Percentiles rank a stretch among this genome's conserved stretches.
Evolutionary conservation across 1,284 basidiomycete species (phyloP).

Genomic region (Tilletiaria anomala): DNA sequence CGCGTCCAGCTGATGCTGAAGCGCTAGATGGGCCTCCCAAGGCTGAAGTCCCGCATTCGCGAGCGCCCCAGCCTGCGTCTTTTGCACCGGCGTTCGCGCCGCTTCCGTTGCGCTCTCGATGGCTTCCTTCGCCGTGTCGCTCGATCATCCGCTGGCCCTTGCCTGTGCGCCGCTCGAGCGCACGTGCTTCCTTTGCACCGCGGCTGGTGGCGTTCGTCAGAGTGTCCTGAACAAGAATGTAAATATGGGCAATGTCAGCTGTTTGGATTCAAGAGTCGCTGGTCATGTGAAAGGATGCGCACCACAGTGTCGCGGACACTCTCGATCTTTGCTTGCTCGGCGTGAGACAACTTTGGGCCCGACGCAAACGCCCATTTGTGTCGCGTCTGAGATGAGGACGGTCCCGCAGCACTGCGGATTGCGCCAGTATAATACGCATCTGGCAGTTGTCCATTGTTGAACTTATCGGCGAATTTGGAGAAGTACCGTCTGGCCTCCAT

Average conservation of each 20-base stretch:
- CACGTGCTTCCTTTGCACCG: constrained; percentile 13
- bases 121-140: not conserved
- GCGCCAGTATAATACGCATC: constrained; percentile 5
- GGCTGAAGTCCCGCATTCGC: not conserved
- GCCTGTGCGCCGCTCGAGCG: constrained; percentile 8
- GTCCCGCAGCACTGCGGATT: not conserved
- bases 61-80: constrained; percentile 10
- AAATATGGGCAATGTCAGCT: not conserved
- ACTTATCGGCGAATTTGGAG: constrained; percentile 12
- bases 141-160: constrained; percentile 1
- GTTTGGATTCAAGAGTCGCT: not conserved
- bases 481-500: constrained; percentile 16
- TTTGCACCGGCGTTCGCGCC: constrained; percentile 1
- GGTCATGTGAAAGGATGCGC: not conserved
- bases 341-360: constrained; percentile 3
- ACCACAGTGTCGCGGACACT: constrained; percentile 11
- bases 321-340: constrained; percentile 8
- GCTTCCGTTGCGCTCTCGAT: not conserved
- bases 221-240: constrained; percentile 7
- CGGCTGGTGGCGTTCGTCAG: constrained; percentile 12
- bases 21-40: not conserved
- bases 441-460: constrained; percentile 13
- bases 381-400: constrained; percentile 7
- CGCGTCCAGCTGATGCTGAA: too few relatives aligned
- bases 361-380: constrained; percentile 11